These are phyloP conservation scores for Stromatinia cepivora DNA, from an alignment of 2,329 filamentous ascomycete genomes.

Conservation along the genomic window DNA sequence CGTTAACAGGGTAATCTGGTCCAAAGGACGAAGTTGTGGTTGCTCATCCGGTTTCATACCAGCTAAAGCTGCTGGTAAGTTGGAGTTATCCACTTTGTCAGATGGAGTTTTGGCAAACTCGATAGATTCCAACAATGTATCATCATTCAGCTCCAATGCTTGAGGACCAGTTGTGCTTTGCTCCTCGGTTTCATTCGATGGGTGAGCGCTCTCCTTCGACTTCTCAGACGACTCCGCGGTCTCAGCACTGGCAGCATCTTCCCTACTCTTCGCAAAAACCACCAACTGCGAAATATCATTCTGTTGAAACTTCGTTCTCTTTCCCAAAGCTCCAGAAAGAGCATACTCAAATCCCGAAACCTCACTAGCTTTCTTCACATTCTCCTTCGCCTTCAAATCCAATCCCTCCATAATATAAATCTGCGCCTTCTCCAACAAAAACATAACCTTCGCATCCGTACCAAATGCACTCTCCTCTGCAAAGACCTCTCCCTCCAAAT, in stretches of 20 bases:
- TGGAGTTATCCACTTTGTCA: constrained; percentile 43
- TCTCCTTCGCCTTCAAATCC: constrained; percentile 71
- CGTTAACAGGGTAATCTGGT: constrained; percentile 87
- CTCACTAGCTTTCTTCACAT: constrained; percentile 66
- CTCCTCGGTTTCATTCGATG: constrained; percentile 39
- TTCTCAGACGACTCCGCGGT: constrained; percentile 27
- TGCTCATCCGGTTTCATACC: constrained; percentile 75
- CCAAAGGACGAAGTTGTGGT: constrained; percentile 76
- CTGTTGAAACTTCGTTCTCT: constrained; percentile 77
- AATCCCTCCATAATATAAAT: constrained; percentile 82
- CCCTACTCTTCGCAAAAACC: constrained; percentile 77
- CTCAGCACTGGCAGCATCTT: constrained; percentile 31
- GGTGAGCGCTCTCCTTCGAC: constrained; percentile 25
- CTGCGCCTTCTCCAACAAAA: constrained; percentile 78
- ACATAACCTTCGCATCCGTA: constrained; percentile 60
- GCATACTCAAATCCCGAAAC: constrained; percentile 76
- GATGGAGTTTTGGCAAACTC: constrained; percentile 64
- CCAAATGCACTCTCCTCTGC: constrained; percentile 43
- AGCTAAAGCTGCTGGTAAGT: constrained; percentile 62
- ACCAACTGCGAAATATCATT: constrained; percentile 84
- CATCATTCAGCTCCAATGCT: constrained; percentile 80
- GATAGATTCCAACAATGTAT: constrained; percentile 87
- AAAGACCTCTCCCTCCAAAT: constrained; percentile 48
- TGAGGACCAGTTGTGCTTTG: constrained; percentile 54
- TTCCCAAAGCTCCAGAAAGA: constrained; percentile 83